These are phyloP conservation scores for Dactylellina sp. DNA, from an alignment of 2,329 filamentous ascomycete species.

Conservation along the genomic window DNA sequence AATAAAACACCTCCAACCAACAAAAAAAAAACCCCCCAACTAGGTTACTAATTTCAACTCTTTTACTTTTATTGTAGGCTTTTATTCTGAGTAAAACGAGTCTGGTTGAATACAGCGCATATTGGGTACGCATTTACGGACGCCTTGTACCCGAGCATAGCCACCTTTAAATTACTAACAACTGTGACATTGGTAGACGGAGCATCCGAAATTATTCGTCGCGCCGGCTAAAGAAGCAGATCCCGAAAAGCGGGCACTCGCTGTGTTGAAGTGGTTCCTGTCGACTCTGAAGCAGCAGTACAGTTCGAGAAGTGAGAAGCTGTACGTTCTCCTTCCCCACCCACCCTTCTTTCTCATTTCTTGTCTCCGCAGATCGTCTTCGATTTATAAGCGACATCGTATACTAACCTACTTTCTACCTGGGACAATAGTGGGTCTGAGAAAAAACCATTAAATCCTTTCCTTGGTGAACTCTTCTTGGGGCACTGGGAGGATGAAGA, in stretches of 20 bases:
- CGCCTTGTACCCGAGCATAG: constrained; percentile 50
- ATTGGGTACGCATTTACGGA: constrained; percentile 69
- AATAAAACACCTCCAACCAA: constrained; percentile 1
- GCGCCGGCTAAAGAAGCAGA: constrained; percentile 84
- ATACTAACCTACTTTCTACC: not conserved
- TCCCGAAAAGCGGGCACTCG: constrained; percentile 81
- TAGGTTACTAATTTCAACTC: constrained; percentile 58
- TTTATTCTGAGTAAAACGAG: constrained; percentile 84
- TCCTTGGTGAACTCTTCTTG: constrained; percentile 92
- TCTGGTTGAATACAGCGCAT: constrained; percentile 82
- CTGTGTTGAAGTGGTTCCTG: constrained; percentile 97
- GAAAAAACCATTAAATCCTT: constrained; percentile 98
- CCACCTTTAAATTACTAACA: constrained; percentile 22
- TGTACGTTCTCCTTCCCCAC: constrained; percentile 49
- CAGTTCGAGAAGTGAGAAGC: constrained; percentile 62
- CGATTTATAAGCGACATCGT: not conserved
- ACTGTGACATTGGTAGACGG: constrained; percentile 65
- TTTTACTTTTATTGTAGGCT: constrained; percentile 75
- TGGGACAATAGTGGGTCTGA: constrained; percentile 69
- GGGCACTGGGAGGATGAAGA: constrained; percentile 84
- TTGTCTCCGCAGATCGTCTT: not conserved
- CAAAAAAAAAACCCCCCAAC: not conserved
- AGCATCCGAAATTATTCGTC: constrained; percentile 80
- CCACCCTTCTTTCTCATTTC: not conserved
- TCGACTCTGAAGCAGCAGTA: constrained; percentile 91